Base-by-base conservation (phyloP, 2,329 filamentous ascomycete species). In the Tolypocladium ovalisporum region DNA sequence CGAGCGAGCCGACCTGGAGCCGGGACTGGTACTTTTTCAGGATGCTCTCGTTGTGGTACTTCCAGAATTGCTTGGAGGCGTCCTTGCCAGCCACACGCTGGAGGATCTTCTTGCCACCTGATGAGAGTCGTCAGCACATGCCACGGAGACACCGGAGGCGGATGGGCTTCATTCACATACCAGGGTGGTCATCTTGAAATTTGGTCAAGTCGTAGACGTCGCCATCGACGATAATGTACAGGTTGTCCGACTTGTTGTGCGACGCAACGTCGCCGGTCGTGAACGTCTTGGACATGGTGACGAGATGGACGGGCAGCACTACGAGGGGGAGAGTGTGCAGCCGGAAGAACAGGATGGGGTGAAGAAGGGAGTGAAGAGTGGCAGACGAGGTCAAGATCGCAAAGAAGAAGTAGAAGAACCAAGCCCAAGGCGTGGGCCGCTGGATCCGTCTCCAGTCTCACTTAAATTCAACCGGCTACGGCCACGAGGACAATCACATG, bases 131-230 rank as follows among this genome's bases (percentile, higher is more conserved):
- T n/a, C 29, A 52, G 42, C 9, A 44, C 19, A 15, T 12, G n/a
- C n/a, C n/a, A n/a, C n/a, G n/a, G 15, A 44, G 15, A 49, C 4
- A 37, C 40, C 5, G 35, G 47, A 34, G 3, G 29, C 29, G 32
- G 8, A 5, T 13, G 29, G 9, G 29, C 17, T 35, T 35, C 40
- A 15, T 35, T 35, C 40, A 66, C 76, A 76, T 77, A 83, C 90
- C 90, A 71, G 89, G 89, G 72, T 93, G 89, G 63, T 92, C 88
- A 60, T 92, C 86, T 71, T 90, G 87, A 72, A 93, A 93, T 68
- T 86, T 91, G 65, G 91, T 96, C 66, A 97, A 72, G 70, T 99
- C 93, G 74, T 96, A 97, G 64, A 97, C 93, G 73, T 97, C 93
- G 67, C 92, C 88, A 64, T 97, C 93, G 64, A 97, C 85, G 63